phyloP scores from a whole-genome alignment of 805 yeast genomes.

The Pachysolen tannophilus region DNA sequence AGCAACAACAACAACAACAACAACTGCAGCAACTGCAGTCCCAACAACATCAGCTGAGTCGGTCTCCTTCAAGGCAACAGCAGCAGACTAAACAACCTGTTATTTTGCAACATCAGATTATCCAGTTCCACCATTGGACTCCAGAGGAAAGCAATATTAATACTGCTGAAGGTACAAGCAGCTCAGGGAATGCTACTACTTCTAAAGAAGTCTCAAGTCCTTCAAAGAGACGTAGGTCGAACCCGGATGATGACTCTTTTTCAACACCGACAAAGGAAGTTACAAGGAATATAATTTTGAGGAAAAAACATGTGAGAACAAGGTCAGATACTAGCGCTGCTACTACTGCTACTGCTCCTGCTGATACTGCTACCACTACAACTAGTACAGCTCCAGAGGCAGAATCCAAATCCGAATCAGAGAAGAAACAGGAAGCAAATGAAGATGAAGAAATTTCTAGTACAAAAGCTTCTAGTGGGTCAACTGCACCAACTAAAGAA shows the following conservation, averaged over 20 bases:
- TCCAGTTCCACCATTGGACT: slow-evolving; percentile 44
- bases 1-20: slow-evolving; percentile 9
- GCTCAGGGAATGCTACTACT: neutral
- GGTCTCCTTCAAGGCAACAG: too few species aligned
- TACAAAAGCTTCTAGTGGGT: neutral
- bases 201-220: neutral
- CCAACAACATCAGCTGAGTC: too few species aligned
- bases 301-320: slow-evolving; percentile 12
- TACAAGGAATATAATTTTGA: too few species aligned
- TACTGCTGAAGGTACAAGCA: too few species aligned
- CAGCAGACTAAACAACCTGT: slow-evolving; percentile 27
- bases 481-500: neutral
- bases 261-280: neutral
- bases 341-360: too few species aligned
- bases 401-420: neutral
- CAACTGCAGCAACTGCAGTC: slow-evolving; percentile 30
- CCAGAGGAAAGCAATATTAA: slow-evolving; percentile 18
- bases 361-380: too few species aligned
- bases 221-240: neutral
- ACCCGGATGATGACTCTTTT: neutral
- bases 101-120: slow-evolving; percentile 36
- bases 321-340: slow-evolving; percentile 15
- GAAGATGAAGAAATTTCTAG: neutral
- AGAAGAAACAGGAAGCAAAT: neutral
- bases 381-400: too few species aligned